Evolutionary conservation across 2,329 filamentous ascomycete species (phyloP), one percentile per base, ranked within the genome.

Genomic region (Colletotrichum euphorbiae): DNA sequence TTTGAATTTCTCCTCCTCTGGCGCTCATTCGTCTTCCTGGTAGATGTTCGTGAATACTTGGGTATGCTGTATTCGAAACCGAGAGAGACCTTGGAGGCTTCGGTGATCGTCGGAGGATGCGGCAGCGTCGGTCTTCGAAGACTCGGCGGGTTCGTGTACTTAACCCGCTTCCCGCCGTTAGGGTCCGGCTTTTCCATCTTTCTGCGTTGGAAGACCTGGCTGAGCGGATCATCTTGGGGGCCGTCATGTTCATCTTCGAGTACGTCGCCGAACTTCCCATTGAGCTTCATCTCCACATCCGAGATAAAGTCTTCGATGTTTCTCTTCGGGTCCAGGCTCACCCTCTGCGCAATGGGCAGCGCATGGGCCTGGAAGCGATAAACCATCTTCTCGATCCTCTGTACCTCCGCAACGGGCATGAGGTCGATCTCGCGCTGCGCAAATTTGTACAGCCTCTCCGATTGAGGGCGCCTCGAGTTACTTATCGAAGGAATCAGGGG

Each of bases 371-470:
- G n/a, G 6, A 51, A 19, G 6, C 31, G 15, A 6, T 12, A 13
- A 9, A 60, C 43, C 0, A 28, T 50, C 13, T 51, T 24, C 19
- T 57, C 21, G 19, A 67, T 38, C 2, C 13, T 15, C 3, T 43
- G 42, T 15, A 67, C 5, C 6, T 56, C 42, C 2, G 24, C 55
- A 11, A 12, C 33, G 3, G 50, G 42, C 52, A 70, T 19, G 15
- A 62, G 43, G 7, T 42, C 28, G 4, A 71, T 60, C 43, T 71
- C 69, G 17, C 31, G 63, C 7, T 60, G 51, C 15, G 63, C 69
- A 17, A 68, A 21, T 13, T 50, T 59, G n/a, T 63, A 31, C 17
- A 69, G 11, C 7, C 55, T 12, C 21, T n/a, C 11, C 17, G 67
- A 68, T 2, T 13, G 36, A 4, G 63, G 54, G 12, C 67, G 54